Evolutionary conservation across 352 stramenopile genomes (phyloP).

Genomic region (Aphanomyces cochlioides): DNA sequence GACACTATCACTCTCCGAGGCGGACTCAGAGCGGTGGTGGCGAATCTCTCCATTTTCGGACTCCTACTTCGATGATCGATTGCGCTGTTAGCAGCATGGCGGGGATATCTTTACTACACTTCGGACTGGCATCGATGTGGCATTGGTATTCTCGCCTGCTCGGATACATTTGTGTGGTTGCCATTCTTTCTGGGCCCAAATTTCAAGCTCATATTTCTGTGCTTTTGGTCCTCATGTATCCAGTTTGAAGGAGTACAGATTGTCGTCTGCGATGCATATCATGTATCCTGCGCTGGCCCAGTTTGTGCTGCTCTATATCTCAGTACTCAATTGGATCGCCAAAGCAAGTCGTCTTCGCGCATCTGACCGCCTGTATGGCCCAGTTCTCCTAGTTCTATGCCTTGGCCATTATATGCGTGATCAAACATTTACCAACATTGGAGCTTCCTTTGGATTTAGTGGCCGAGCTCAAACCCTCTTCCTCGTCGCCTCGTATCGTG

Average conservation of each 20-base stretch:
- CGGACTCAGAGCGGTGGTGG: not conserved
- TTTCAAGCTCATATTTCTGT: not conserved
- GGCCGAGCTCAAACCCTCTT: not conserved
- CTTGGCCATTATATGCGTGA: not conserved
- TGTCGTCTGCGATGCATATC: not conserved
- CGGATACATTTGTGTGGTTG: not conserved
- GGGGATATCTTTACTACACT: slow-evolving; percentile 2
- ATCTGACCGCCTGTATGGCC: not conserved
- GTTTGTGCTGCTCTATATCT: not conserved
- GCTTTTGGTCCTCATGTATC: not conserved
- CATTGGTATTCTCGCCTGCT: not conserved
- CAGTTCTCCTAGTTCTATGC: not conserved
- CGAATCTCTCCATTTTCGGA: not conserved
- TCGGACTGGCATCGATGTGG: not conserved
- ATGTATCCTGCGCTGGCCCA: not conserved
- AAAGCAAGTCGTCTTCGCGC: not conserved
- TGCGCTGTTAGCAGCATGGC: not conserved
- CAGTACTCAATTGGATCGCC: not conserved
- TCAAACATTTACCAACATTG: not conserved
- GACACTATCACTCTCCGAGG: not conserved
- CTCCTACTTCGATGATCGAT: not conserved
- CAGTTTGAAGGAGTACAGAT: not conserved
- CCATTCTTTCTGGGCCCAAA: not conserved
- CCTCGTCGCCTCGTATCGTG: not conserved
- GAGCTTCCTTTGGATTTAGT: not conserved